Percentiles rank a stretch among this genome's conserved stretches.
Conservation (phyloP, 164 flowering plant genomes). For the Buxus sempervirens region DNA sequence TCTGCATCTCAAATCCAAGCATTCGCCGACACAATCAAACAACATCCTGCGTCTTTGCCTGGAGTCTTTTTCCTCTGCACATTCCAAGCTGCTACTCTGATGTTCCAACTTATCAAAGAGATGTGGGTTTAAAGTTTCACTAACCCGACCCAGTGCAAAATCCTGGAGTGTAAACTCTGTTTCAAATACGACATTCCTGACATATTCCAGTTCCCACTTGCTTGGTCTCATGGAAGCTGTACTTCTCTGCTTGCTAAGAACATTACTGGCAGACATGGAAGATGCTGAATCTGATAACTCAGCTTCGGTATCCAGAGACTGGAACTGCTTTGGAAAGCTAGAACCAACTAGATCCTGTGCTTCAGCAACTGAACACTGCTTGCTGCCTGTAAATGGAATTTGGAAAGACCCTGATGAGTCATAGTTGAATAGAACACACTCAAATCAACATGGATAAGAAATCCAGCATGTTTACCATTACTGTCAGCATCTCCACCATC, state of each 20-base stretch:
- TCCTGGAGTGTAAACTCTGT: conserved; percentile 30
- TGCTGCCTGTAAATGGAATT: conserved; percentile 25
- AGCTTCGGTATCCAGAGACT: conserved; percentile 13
- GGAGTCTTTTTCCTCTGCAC: conserved; percentile 22
- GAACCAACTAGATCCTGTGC: conserved; percentile 16
- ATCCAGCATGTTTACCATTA: conserved; percentile 20
- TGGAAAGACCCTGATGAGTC: background rate
- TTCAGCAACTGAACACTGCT: conserved; percentile 11
- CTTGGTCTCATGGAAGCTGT: conserved; percentile 8
- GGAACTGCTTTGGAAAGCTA: conserved; percentile 10
- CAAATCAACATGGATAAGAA: background rate
- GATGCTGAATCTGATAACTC: conserved; percentile 32
- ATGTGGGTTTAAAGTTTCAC: conserved; percentile 23
- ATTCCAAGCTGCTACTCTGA: conserved; percentile 13
- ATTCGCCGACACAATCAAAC: conserved; percentile 50
- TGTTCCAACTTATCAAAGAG: conserved; percentile 43
- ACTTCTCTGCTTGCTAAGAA: conserved; percentile 2
- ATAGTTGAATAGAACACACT: background rate
- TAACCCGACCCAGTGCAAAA: conserved; percentile 24
- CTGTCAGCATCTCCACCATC: conserved; percentile 20
- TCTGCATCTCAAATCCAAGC: conserved; percentile 25
- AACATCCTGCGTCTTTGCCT: conserved; percentile 36
- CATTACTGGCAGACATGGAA: conserved; percentile 20
- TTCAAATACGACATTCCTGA: conserved; percentile 27
- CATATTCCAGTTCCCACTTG: conserved; percentile 46